A percentile compares a stretch with the other conserved stretches of the same genome.
These are phyloP conservation scores for Ophiostoma perfectum DNA, from an alignment of 2,329 filamentous ascomycete species.

Conservation along the genomic window DNA sequence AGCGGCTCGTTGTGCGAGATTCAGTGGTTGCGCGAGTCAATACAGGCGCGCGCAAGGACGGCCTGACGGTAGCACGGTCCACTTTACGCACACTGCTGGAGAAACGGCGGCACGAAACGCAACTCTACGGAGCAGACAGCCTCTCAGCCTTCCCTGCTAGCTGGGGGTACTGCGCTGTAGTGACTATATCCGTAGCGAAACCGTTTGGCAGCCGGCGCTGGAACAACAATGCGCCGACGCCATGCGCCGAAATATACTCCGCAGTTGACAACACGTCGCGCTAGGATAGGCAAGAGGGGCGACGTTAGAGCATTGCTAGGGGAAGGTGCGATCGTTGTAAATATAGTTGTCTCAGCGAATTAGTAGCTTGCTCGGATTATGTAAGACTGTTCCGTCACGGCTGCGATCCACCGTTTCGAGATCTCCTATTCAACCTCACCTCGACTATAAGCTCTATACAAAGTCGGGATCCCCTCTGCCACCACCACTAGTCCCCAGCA, in stretches of 20 bases:
- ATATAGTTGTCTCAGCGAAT: neutral
- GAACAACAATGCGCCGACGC: constrained; percentile 22
- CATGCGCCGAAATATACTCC: neutral
- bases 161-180: neutral
- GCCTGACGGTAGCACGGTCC: neutral
- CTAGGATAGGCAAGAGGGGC: constrained; percentile 25
- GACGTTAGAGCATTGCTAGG: neutral
- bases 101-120: neutral
- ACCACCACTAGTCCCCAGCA: neutral
- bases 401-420: neutral
- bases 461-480: neutral
- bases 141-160: neutral
- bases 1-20: neutral
- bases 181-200: neutral
- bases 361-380: neutral
- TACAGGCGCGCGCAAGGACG: neutral
- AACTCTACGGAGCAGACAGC: no score
- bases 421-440: constrained; percentile 7
- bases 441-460: neutral
- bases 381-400: constrained; percentile 6
- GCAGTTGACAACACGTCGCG: constrained; percentile 19
- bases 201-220: neutral
- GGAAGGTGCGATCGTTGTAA: constrained; percentile 4
- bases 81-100: constrained; percentile 8
- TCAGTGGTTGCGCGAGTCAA: constrained; percentile 1